Conservation (phyloP, 257 asterid genomes). For the Ajuga chamaepitys region DNA sequence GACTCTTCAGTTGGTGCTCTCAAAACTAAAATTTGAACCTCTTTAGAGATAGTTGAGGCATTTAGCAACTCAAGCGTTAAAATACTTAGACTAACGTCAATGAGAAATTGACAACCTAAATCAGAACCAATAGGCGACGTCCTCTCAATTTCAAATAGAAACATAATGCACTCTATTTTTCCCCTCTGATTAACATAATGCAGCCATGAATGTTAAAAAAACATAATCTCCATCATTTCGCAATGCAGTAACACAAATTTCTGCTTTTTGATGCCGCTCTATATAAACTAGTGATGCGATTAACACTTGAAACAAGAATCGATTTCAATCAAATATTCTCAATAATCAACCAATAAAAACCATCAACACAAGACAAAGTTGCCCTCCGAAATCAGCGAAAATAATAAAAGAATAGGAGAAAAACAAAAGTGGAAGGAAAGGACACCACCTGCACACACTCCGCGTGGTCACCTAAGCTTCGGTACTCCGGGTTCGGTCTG, state of each 20-base stretch:
- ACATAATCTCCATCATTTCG: no score
- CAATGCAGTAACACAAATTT: not conserved
- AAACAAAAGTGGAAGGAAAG: not conserved
- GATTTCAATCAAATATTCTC: not conserved
- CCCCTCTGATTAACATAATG: not conserved
- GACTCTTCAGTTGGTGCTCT: no score
- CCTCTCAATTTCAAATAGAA: constrained; percentile 3
- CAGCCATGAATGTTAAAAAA: not conserved
- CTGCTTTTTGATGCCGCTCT: not conserved
- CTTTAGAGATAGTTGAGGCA: no score
- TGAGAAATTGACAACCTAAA: not conserved
- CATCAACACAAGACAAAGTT: not conserved
- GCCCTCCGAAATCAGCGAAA: not conserved
- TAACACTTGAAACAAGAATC: not conserved
- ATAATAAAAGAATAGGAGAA: not conserved
- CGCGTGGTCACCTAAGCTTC: constrained; percentile 84
- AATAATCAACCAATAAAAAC: not conserved
- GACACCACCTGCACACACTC: constrained; percentile 68
- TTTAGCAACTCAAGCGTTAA: no score
- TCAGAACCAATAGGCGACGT: not conserved
- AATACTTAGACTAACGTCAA: no score
- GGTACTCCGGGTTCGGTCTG: constrained; percentile 66
- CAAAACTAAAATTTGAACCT: no score
- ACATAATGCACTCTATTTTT: not conserved
- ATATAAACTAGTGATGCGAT: not conserved